These are phyloP conservation scores for Amanita subjunquillea DNA, from an alignment of 768 basidiomycete genomes.

Conservation along the genomic window DNA sequence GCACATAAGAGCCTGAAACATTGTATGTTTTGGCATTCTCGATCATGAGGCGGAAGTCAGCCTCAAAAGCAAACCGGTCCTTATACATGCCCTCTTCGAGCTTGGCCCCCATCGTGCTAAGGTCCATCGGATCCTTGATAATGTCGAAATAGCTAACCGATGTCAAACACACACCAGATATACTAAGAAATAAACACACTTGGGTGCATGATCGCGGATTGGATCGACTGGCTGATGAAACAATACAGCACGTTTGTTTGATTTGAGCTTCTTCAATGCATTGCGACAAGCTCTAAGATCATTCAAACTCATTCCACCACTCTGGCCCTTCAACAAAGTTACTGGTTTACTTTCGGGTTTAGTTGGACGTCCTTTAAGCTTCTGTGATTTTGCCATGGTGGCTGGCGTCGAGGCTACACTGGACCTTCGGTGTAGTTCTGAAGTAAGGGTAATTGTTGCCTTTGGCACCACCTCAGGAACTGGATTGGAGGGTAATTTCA, in stretches of 20 bases:
- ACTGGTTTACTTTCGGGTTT: slow-evolving; percentile 28
- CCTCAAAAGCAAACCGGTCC: slow-evolving; percentile 72
- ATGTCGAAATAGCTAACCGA: slow-evolving; percentile 72
- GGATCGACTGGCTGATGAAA: slow-evolving; percentile 95
- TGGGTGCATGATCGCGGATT: slow-evolving; percentile 82
- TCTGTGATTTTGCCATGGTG: slow-evolving; percentile 17
- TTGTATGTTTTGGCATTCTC: slow-evolving; percentile 86
- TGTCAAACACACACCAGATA: slow-evolving; percentile 7
- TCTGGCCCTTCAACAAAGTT: slow-evolving; percentile 58
- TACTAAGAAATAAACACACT: slow-evolving; percentile 35
- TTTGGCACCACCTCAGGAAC: slow-evolving; percentile 16
- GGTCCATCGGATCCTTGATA: slow-evolving; percentile 91
- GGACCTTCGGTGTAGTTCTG: slow-evolving; percentile 23
- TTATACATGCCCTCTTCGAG: slow-evolving; percentile 80
- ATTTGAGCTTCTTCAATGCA: slow-evolving; percentile 69
- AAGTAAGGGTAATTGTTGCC: slow-evolving; percentile 20
- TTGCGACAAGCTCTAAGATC: slow-evolving; percentile 71
- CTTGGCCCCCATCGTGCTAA: slow-evolving; percentile 82
- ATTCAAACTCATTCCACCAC: slow-evolving; percentile 63
- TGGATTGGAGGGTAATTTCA: slow-evolving; percentile 41
- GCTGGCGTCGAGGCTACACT: slow-evolving; percentile 21
- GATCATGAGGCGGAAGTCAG: slow-evolving; percentile 84
- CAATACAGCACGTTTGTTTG: slow-evolving; percentile 60
- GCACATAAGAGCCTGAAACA: slow-evolving; percentile 53
- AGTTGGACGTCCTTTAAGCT: slow-evolving; percentile 16